Base-by-base conservation (phyloP, 495 filamentous ascomycete genomes). In the Aspergillus asperescens region DNA sequence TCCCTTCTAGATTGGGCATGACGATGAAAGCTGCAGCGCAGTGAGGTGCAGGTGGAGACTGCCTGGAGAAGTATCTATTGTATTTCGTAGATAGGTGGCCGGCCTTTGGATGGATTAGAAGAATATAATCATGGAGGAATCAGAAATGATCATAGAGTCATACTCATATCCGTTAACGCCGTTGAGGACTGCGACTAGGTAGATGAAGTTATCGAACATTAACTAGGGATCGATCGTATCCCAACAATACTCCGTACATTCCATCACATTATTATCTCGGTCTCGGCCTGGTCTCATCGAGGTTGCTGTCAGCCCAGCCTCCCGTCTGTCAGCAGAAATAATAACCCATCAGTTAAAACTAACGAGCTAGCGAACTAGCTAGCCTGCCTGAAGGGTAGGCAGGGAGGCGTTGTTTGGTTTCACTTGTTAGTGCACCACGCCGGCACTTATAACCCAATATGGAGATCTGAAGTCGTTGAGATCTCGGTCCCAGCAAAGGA, bases 391-490 rank as follows among this genome's bases (percentile, higher is more conserved):
- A 12, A 35, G 32, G 32, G 5, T 23, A 18, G 10, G 20, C 20
- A 42, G 23, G 39, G 20, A n/a, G n/a, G n/a, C n/a, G 9, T 24
- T 42, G 19, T 15, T 27, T 8, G 38, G n/a, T n/a, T n/a, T n/a
- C 9, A 9, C 38, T 15, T 22, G 38, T 8, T 40, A 22, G 19
- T 15, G 20, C 38, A 40, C 22, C 18, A 7, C 38, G 22, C 38
- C 13, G 32, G 7, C 32, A 35, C 32, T 35, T 35, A 66, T 54
- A 61, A 25, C 24, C 58, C 58, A 44, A 57, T 48, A 16, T 56
- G 62, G 46, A 62, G 54, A 58, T 62, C 60, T 15, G 44, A 3
- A 13, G 48, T 52, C 32, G n/a, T n/a, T n/a, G 54, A 54, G 34
- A 34, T 56, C 16, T 59, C 59, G 16, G 59, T 32, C 8, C 52